Evolutionary conservation across 176 grass and related monocot species (phyloP).

Genomic region (Microstegium vimineum): DNA sequence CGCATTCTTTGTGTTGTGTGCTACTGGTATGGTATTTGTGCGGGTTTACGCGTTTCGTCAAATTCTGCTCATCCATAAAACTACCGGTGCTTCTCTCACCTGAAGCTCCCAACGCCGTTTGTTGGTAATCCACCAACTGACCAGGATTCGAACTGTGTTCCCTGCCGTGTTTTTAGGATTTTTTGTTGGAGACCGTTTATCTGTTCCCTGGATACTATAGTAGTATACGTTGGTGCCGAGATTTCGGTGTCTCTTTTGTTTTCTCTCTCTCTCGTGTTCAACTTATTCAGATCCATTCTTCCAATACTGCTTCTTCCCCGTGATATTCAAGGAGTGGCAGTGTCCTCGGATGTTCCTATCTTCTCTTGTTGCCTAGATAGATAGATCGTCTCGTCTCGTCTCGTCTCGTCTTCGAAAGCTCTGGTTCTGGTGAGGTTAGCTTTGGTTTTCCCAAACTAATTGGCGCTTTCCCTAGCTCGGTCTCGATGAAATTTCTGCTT

Average conservation of each 20-base stretch:
- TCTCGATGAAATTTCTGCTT: not conserved
- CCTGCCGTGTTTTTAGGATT: conserved; percentile 2
- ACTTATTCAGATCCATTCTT: not conserved
- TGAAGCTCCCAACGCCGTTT: not conserved
- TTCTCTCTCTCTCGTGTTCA: not conserved
- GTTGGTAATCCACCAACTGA: conserved; percentile 18
- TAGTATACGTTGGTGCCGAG: not conserved
- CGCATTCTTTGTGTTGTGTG: not conserved
- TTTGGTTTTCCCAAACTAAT: not conserved
- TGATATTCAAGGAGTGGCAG: not conserved
- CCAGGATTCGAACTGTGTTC: not conserved
- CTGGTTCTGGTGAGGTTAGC: not conserved
- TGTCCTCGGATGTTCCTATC: not conserved
- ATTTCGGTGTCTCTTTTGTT: not conserved
- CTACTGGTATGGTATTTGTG: not conserved
- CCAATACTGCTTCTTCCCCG: not conserved
- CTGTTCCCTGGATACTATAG: not conserved
- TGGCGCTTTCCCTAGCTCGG: not conserved
- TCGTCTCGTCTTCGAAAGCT: not conserved
- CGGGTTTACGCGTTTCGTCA: not conserved
- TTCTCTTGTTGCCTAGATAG: not conserved
- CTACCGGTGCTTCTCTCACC: not conserved
- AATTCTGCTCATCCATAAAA: not conserved
- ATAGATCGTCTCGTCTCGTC: not conserved
- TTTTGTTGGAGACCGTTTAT: conserved; percentile 22